Conservation (phyloP, 1,139 yeast genomes). For the Pichia sp. region DNA sequence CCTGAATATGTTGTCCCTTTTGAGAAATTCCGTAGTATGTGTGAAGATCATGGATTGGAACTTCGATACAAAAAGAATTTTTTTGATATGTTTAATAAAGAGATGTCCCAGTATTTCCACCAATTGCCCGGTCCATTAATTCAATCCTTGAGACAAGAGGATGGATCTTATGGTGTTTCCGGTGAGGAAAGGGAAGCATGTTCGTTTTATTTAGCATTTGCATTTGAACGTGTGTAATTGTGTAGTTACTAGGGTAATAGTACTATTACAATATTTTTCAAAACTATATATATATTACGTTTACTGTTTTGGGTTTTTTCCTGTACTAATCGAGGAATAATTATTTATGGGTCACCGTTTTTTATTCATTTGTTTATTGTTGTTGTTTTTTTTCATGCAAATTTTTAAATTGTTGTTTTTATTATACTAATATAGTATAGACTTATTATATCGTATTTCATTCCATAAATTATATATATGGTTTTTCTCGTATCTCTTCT, state of each 20-base stretch:
- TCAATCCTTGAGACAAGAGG: slow-evolving; percentile 64
- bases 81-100: slow-evolving; percentile 73
- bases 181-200: slow-evolving; percentile 91
- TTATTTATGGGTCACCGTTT: not conserved
- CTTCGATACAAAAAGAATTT: slow-evolving; percentile 72
- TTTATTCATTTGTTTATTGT: not conserved
- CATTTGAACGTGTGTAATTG: slow-evolving; percentile 41
- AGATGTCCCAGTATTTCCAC: slow-evolving; percentile 60
- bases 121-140: slow-evolving; percentile 57
- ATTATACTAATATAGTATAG: no score
- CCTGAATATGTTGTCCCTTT: slow-evolving; percentile 98
- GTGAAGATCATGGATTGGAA: slow-evolving; percentile 76
- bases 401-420: no score
- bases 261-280: no score
- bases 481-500: no score
- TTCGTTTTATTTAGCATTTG: slow-evolving; percentile 75
- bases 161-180: slow-evolving; percentile 80
- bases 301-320: no score
- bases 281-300: no score
- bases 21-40: slow-evolving; percentile 73
- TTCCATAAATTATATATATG: no score
- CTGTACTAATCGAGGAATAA: no score
- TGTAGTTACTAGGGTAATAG: no score
- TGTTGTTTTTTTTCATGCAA: not conserved
- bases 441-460: no score